phyloP scores from a whole-genome alignment of 352 stramenopile species.

The Phytopythium mirpurense region DNA sequence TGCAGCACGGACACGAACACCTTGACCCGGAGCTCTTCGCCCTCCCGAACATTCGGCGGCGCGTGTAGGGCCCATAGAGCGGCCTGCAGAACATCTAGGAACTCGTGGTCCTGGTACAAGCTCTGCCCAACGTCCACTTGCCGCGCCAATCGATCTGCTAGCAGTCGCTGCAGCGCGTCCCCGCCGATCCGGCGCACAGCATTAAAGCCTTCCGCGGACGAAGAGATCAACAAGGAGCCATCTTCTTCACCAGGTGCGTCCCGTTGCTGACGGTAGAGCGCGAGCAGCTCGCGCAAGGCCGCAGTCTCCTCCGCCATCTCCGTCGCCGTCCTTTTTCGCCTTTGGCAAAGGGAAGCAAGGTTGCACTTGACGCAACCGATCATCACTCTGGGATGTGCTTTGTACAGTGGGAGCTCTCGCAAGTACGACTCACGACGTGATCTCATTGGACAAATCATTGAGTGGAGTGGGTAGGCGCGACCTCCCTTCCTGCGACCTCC shows the following conservation, averaged over 20 bases:
- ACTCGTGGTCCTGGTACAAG: constrained; percentile 22
- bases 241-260: constrained; percentile 2
- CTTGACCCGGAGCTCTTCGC: constrained; percentile 17
- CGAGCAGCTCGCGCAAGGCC: constrained; percentile 21
- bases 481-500: neutral
- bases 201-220: constrained; percentile 10
- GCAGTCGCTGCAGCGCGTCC: constrained; percentile 20
- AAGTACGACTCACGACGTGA: neutral
- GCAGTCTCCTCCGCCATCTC: neutral
- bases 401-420: constrained; percentile 2
- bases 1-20: constrained; percentile 21
- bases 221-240: neutral
- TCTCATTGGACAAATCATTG: neutral
- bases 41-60: constrained; percentile 9
- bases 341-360: neutral
- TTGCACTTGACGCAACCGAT: neutral
- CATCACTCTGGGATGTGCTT: neutral
- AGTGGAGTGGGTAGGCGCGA: neutral
- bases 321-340: neutral
- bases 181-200: constrained; percentile 10
- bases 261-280: constrained; percentile 13
- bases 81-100: constrained; percentile 26
- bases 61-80: constrained; percentile 30
- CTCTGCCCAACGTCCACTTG: constrained; percentile 22
- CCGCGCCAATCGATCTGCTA: constrained; percentile 14